Evolutionary conservation across 768 basidiomycete genomes (phyloP).

Genomic region (Hygrocybe punicea): DNA sequence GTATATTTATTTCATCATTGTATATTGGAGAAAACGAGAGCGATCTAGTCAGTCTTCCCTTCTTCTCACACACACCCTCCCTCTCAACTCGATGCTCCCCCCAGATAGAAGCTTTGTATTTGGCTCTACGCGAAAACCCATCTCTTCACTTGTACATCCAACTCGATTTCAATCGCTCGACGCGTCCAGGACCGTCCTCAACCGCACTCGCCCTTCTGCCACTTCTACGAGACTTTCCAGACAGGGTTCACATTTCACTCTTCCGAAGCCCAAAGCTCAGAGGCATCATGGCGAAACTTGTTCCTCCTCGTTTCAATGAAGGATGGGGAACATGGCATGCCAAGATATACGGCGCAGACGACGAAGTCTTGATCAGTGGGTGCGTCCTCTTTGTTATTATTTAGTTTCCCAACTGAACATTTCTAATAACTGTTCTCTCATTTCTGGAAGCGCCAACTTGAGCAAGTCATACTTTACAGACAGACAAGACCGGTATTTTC

Average conservation of each 20-base stretch:
- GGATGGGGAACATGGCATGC: conserved; percentile 99
- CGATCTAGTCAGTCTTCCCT: conserved; percentile 61
- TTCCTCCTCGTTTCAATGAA: conserved; percentile 94
- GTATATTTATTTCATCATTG: conserved; percentile 87
- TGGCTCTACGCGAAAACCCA: conserved; percentile 56
- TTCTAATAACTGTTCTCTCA: neutral
- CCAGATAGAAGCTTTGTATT: conserved; percentile 69
- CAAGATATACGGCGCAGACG: conserved; percentile 91
- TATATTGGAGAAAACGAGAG: conserved; percentile 81
- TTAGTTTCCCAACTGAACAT: neutral
- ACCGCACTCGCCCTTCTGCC: conserved; percentile 68
- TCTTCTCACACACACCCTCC: neutral
- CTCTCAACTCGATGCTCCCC: neutral
- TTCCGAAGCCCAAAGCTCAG: conserved; percentile 86
- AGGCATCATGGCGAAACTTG: conserved; percentile 66
- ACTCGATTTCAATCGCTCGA: conserved; percentile 78
- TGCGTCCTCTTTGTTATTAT: conserved; percentile 32
- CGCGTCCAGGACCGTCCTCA: conserved; percentile 68
- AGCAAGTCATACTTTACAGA: conserved; percentile 91
- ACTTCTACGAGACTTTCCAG: conserved; percentile 66
- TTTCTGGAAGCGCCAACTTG: conserved; percentile 78
- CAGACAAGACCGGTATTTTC: conserved; percentile 91
- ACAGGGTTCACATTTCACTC: conserved; percentile 71
- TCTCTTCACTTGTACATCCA: conserved; percentile 66
- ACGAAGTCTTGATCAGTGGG: conserved; percentile 92